Percentiles rank a stretch among this genome's conserved stretches.
Evolutionary conservation across 495 filamentous ascomycete species (phyloP).

Genomic region (Pyrenopolyporus hunteri): DNA sequence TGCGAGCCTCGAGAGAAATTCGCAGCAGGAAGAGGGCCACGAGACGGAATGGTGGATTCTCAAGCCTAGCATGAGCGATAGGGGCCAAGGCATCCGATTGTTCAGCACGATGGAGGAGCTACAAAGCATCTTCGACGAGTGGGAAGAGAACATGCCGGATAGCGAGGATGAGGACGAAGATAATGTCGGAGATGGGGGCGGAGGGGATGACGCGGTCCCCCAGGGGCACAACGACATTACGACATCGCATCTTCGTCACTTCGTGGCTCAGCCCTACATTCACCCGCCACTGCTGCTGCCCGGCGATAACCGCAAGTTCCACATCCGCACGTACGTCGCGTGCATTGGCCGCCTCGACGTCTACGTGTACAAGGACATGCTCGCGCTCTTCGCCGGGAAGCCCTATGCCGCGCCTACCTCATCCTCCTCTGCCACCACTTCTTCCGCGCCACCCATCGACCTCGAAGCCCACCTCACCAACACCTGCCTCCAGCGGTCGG

Average conservation of each 20-base stretch:
- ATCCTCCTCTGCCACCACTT: slow-evolving; percentile 46
- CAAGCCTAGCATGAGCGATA: slow-evolving; percentile 96
- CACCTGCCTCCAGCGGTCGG: slow-evolving; percentile 81
- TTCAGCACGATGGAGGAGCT: slow-evolving; percentile 85
- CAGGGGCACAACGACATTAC: slow-evolving; percentile 62
- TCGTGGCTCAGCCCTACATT: slow-evolving; percentile 95
- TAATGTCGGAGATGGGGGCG: slow-evolving; percentile 35
- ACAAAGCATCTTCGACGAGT: slow-evolving; percentile 83
- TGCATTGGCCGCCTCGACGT: slow-evolving; percentile 76
- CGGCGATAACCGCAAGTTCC: slow-evolving; percentile 80
- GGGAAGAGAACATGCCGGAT: slow-evolving; percentile 68
- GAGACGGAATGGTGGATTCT: slow-evolving; percentile 95
- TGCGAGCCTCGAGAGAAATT: slow-evolving; percentile 74
- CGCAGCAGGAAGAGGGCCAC: slow-evolving; percentile 37
- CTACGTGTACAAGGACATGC: slow-evolving; percentile 88
- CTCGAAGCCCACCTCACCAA: slow-evolving; percentile 86
- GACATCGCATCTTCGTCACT: slow-evolving; percentile 91
- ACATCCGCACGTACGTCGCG: slow-evolving; percentile 89
- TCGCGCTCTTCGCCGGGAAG: slow-evolving; percentile 84
- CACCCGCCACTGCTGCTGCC: slow-evolving; percentile 82
- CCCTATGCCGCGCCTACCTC: slow-evolving; percentile 60
- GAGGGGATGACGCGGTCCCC: slow-evolving; percentile 3
- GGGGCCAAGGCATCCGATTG: slow-evolving; percentile 88
- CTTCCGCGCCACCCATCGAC: slow-evolving; percentile 41
- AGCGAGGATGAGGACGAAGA: slow-evolving; percentile 66